phyloP scores from a whole-genome alignment of 2,329 filamentous ascomycete species.

The Cladorrhinum sp. region DNA sequence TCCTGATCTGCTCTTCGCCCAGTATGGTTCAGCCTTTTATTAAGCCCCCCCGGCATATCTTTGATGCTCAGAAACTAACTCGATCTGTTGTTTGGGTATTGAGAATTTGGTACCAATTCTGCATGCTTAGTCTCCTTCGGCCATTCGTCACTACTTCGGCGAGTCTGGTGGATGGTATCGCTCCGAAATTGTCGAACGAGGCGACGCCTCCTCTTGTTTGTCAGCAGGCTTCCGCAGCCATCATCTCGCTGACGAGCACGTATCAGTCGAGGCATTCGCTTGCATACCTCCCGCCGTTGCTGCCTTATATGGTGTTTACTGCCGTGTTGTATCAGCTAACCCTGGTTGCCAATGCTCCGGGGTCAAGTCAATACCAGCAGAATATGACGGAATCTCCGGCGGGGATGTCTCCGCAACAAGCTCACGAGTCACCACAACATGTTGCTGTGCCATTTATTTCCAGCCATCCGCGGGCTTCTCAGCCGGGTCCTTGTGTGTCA shows the following conservation, averaged over 20 bases:
- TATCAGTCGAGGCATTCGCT: conserved; percentile 23
- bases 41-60: background rate
- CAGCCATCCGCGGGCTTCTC: background rate
- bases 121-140: conserved; percentile 24
- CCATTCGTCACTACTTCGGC: conserved; percentile 19
- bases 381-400: conserved; percentile 1
- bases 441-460: background rate
- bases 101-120: conserved; percentile 28
- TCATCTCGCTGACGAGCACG: conserved; percentile 23
- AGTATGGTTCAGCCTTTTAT: conserved; percentile 16
- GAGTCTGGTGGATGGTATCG: conserved; percentile 17
- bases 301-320: conserved; percentile 26
- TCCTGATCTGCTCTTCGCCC: conserved; percentile 23
- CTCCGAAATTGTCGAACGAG: conserved; percentile 11
- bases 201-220: conserved; percentile 17
- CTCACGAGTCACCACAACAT: background rate
- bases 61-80: conserved; percentile 1
- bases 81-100: background rate
- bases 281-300: conserved; percentile 15
- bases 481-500: background rate
- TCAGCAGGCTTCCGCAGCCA: conserved; percentile 22
- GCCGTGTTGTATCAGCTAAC: conserved; percentile 23
- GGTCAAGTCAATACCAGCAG: background rate
- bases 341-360: background rate
- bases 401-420: conserved; percentile 3